These are phyloP conservation scores for Hibiscus tridactylites DNA, from an alignment of 345 rosid species.

Conservation along the genomic window DNA sequence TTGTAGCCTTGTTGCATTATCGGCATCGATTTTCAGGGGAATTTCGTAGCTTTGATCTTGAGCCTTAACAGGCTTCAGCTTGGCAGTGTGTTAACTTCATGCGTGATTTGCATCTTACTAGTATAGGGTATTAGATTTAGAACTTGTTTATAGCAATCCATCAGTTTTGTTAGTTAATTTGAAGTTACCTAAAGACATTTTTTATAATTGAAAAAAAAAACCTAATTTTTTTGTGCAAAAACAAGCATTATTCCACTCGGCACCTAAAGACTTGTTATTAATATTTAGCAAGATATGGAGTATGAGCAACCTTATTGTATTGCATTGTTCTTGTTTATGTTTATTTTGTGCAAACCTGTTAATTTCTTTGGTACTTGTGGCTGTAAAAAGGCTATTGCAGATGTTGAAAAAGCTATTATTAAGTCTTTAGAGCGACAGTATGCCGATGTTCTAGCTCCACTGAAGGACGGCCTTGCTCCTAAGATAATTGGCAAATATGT, in stretches of 20 bases:
- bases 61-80: background rate
- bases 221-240: no score
- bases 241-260: no score
- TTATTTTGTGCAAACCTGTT: background rate
- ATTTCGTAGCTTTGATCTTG: background rate
- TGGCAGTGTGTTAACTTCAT: background rate
- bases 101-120: background rate
- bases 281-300: background rate
- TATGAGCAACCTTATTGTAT: background rate
- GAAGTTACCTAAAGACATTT: background rate
- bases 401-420: constrained; percentile 70
- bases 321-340: background rate
- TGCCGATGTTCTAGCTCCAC: constrained; percentile 69
- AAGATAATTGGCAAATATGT: constrained; percentile 84
- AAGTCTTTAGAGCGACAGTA: constrained; percentile 85
- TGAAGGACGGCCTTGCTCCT: constrained; percentile 61
- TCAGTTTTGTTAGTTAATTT: background rate
- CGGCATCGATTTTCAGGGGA: background rate
- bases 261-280: background rate
- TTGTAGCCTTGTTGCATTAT: background rate
- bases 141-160: background rate
- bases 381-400: constrained; percentile 66
- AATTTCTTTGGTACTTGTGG: background rate
- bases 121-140: background rate
- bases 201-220: no score